phyloP scores from a whole-genome alignment of 495 filamentous ascomycete species.

The Poronia punctata region DNA sequence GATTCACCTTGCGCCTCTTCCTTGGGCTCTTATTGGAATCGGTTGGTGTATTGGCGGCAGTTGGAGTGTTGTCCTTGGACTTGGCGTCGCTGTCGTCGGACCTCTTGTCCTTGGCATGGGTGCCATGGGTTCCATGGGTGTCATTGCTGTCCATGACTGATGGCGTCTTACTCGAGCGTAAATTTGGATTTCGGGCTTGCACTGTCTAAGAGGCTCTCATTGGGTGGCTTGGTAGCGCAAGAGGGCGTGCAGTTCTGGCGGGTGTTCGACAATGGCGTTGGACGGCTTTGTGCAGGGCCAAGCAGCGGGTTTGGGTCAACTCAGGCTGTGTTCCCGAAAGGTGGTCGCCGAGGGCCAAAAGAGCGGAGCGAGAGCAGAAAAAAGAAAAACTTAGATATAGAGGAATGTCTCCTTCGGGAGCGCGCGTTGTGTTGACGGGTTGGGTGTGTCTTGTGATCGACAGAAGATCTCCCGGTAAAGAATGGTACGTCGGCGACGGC shows the following conservation, averaged over 20 bases:
- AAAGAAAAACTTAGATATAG: slow-evolving; percentile 9
- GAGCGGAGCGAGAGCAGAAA: slow-evolving; percentile 7
- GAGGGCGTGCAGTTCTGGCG: slow-evolving; percentile 40
- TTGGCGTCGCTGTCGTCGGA: slow-evolving; percentile 40
- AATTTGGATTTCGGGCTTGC: slow-evolving; percentile 20
- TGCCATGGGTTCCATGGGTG: slow-evolving; percentile 43
- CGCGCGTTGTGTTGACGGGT: slow-evolving; percentile 10
- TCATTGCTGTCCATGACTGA: slow-evolving; percentile 34
- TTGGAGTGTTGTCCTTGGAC: slow-evolving; percentile 35
- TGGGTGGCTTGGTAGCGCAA: slow-evolving; percentile 44
- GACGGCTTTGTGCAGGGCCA: slow-evolving; percentile 44
- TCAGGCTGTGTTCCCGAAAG: slow-evolving; percentile 7
- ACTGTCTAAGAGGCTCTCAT: slow-evolving; percentile 35
- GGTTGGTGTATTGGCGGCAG: slow-evolving; percentile 29
- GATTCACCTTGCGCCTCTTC: slow-evolving; percentile 99
- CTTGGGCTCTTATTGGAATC: slow-evolving; percentile 61
- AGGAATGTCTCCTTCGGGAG: background rate
- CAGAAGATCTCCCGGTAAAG: slow-evolving; percentile 6
- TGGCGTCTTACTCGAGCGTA: slow-evolving; percentile 23
- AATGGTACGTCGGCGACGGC: slow-evolving; percentile 8
- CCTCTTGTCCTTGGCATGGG: slow-evolving; percentile 44
- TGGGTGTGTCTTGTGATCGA: slow-evolving; percentile 9
- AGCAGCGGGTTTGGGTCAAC: slow-evolving; percentile 18
- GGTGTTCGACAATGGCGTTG: slow-evolving; percentile 34
- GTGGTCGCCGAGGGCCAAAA: slow-evolving; percentile 8